These are phyloP conservation scores for Aureobasidium musti DNA, from an alignment of 2,329 filamentous ascomycete genomes.

Conservation along the genomic window DNA sequence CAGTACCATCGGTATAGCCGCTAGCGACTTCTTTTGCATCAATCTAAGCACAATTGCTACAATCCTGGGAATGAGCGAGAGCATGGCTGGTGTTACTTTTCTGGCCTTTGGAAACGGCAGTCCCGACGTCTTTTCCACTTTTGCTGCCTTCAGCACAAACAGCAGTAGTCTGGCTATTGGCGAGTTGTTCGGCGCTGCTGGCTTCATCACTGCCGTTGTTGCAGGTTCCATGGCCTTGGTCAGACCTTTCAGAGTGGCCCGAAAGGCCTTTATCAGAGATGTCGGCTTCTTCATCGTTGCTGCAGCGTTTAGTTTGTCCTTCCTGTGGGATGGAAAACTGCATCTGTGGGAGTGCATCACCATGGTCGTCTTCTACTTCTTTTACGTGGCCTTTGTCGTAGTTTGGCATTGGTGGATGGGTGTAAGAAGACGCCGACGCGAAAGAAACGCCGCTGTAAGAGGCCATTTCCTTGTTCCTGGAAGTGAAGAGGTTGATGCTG, in stretches of 20 bases:
- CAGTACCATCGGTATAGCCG: constrained; percentile 94
- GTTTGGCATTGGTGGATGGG: constrained; percentile 86
- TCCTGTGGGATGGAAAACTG: constrained; percentile 80
- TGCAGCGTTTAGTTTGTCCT: constrained; percentile 81
- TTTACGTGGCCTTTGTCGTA: constrained; percentile 88
- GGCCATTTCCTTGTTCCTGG: constrained; percentile 65
- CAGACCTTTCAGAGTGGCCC: constrained; percentile 88
- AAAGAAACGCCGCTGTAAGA: constrained; percentile 70
- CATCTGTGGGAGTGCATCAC: constrained; percentile 83
- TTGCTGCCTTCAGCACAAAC: constrained; percentile 95
- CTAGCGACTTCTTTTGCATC: constrained; percentile 97
- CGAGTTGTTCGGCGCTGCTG: constrained; percentile 89
- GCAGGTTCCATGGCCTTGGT: constrained; percentile 96
- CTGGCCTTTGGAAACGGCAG: constrained; percentile 97
- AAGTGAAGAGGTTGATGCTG: constrained; percentile 60
- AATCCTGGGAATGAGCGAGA: constrained; percentile 91
- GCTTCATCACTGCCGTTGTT: constrained; percentile 95
- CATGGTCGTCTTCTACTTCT: constrained; percentile 89
- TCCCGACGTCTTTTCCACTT: constrained; percentile 97
- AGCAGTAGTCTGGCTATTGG: constrained; percentile 96
- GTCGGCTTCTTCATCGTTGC: constrained; percentile 89
- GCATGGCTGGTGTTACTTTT: constrained; percentile 93
- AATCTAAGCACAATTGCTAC: constrained; percentile 91
- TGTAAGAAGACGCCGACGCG: constrained; percentile 61
- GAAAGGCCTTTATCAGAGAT: constrained; percentile 86